A percentile compares a stretch with the other conserved stretches of the same genome.
Conservation (phyloP, 2,329 filamentous ascomycete species). For the Periconia sp. region DNA sequence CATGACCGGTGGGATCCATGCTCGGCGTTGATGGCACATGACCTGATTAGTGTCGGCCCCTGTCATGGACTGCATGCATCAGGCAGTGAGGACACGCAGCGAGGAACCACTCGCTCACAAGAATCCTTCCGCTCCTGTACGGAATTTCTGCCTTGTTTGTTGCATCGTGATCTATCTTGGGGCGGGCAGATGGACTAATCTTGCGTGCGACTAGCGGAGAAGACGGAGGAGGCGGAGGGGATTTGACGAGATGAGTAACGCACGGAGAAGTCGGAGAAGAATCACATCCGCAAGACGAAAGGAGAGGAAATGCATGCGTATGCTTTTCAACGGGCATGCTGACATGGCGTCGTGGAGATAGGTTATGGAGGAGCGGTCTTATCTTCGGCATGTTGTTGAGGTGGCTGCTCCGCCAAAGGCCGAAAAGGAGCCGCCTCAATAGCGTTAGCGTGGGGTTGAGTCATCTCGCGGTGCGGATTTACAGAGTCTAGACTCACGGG, state of each 20-base stretch:
- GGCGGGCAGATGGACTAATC: not conserved
- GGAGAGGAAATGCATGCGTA: not conserved
- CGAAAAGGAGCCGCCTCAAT: not conserved
- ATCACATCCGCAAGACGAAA: not conserved
- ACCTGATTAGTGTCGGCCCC: not conserved
- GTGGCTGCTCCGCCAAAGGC: not conserved
- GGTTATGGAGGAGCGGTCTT: not conserved
- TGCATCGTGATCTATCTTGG: not conserved
- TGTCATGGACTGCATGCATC: not conserved
- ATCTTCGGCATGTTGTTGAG: not conserved
- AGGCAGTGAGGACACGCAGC: too few species aligned
- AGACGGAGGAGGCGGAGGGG: not conserved
- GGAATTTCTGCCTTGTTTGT: not conserved
- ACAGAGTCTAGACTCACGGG: not conserved
- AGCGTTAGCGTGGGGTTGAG: not conserved
- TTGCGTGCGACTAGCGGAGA: not conserved
- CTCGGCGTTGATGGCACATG: not conserved
- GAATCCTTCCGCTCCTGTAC: not conserved
- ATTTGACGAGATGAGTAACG: not conserved
- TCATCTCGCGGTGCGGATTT: not conserved
- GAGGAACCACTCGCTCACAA: not conserved
- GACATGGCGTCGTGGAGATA: not conserved
- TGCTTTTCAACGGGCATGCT: not conserved
- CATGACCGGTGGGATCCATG: not conserved
- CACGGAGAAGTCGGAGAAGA: not conserved